Evolutionary conservation across 768 basidiomycete genomes (phyloP).

Genomic region (Solioccasus polychromus): DNA sequence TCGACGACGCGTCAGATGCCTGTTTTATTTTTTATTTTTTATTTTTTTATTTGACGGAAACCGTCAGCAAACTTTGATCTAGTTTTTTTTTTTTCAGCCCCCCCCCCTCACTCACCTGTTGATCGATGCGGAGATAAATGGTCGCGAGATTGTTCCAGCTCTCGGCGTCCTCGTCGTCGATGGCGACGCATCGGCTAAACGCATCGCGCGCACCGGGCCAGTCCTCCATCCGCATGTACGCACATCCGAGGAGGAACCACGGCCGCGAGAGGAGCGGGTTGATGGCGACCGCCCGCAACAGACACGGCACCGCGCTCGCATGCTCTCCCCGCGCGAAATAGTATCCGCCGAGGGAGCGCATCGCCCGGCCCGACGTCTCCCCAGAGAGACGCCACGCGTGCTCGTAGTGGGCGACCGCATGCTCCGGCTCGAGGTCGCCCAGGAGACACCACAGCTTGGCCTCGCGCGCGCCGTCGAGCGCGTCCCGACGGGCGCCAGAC

Average conservation of each 20-base stretch:
- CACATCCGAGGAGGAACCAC: constrained; percentile 98
- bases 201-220: constrained; percentile 85
- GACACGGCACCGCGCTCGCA: constrained; percentile 56
- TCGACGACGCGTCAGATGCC: too few species aligned
- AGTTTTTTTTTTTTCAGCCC: not conserved
- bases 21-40: too few species aligned
- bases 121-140: constrained; percentile 82
- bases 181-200: constrained; percentile 80
- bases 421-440: constrained; percentile 82
- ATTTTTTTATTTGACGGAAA: too few species aligned
- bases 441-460: constrained; percentile 95
- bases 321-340: constrained; percentile 71
- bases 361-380: constrained; percentile 81
- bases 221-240: constrained; percentile 73
- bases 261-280: constrained; percentile 84
- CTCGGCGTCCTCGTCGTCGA: constrained; percentile 96
- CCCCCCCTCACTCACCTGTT: constrained; percentile 31
- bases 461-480: constrained; percentile 65
- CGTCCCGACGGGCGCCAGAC: constrained; percentile 38
- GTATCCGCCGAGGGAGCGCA: constrained; percentile 86
- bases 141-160: constrained; percentile 98
- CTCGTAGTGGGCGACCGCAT: constrained; percentile 71
- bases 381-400: constrained; percentile 82
- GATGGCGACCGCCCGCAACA: constrained; percentile 77
- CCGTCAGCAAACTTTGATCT: constrained; percentile 5